A percentile compares a stretch with the other conserved stretches of the same genome.
These are phyloP conservation scores for Saccharum officinarum DNA, from an alignment of 176 grass and related monocot species.

Conservation along the genomic window DNA sequence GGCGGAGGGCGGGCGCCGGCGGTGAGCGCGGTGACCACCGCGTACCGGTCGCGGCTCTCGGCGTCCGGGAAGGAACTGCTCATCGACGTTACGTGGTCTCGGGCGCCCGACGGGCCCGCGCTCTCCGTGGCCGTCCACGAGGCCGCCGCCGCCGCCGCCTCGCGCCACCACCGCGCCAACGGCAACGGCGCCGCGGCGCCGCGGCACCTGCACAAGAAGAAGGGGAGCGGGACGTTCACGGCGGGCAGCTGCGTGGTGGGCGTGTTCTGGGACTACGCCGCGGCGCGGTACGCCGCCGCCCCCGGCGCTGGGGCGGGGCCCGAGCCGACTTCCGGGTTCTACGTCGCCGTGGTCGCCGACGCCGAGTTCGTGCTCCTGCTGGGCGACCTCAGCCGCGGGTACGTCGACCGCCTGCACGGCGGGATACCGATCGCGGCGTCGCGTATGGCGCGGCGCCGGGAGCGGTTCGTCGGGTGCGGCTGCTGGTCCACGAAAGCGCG, in stretches of 20 bases:
- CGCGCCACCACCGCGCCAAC: background rate
- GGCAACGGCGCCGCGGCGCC: background rate
- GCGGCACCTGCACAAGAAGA: conserved; percentile 51
- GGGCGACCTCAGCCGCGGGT: conserved; percentile 69
- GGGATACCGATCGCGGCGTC: conserved; percentile 56
- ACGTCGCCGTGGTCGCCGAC: conserved; percentile 70
- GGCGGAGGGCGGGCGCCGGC: background rate
- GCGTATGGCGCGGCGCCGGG: conserved; percentile 47
- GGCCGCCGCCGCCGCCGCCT: conserved; percentile 6
- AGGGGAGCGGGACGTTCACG: conserved; percentile 59
- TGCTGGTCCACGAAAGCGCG: conserved; percentile 48
- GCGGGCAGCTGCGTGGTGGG: conserved; percentile 53
- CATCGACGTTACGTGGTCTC: conserved; percentile 57
- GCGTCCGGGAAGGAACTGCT: conserved; percentile 54
- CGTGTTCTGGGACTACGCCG: conserved; percentile 64
- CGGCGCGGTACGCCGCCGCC: conserved; percentile 31
- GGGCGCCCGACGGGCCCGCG: conserved; percentile 32
- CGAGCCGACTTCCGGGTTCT: conserved; percentile 75
- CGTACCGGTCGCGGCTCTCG: conserved; percentile 56
- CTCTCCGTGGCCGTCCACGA: conserved; percentile 53
- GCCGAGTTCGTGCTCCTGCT: conserved; percentile 79
- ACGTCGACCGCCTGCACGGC: conserved; percentile 54
- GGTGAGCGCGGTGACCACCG: conserved; percentile 50
- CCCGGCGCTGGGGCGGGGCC: conserved; percentile 27
- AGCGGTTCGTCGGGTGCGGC: conserved; percentile 59